A percentile compares a stretch with the other conserved stretches of the same genome.
Conservation (phyloP, 805 yeast genomes). For the Yarrowia porcina region DNA sequence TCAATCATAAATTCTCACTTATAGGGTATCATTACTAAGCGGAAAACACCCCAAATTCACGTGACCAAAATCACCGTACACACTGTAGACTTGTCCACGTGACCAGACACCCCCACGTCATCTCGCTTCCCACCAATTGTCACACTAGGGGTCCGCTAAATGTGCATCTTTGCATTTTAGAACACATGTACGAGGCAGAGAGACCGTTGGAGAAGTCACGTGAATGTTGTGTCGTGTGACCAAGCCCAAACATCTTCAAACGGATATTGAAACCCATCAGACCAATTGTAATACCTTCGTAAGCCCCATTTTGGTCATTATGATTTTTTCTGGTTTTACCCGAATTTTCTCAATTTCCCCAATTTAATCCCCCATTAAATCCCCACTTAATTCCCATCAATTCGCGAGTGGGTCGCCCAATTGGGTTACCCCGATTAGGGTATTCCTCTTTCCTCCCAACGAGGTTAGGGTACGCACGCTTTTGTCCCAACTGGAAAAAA, state of each 20-base stretch:
- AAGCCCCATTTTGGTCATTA: no score
- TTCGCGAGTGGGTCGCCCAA: slow-evolving; percentile 3
- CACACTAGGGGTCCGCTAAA: not conserved
- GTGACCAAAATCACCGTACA: no score
- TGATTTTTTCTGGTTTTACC: not conserved
- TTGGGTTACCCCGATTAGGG: not conserved
- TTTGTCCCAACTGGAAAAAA: not conserved
- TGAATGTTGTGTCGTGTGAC: not conserved
- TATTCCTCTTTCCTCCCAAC: not conserved
- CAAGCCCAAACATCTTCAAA: no score
- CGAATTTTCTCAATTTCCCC: not conserved
- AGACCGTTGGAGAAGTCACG: not conserved
- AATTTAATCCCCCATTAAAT: not conserved
- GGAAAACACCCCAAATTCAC: no score
- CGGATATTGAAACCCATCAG: no score
- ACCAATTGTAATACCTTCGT: no score
- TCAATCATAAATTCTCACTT: no score
- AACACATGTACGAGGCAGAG: not conserved
- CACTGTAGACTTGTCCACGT: not conserved
- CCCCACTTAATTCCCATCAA: not conserved
- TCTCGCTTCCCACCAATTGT: not conserved
- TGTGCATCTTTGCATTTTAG: not conserved
- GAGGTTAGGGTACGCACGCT: not conserved
- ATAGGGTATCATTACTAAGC: no score
- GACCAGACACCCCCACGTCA: not conserved